Base-by-base conservation (phyloP, 164 flowering plant genomes). In the Vitis amurensis region DNA sequence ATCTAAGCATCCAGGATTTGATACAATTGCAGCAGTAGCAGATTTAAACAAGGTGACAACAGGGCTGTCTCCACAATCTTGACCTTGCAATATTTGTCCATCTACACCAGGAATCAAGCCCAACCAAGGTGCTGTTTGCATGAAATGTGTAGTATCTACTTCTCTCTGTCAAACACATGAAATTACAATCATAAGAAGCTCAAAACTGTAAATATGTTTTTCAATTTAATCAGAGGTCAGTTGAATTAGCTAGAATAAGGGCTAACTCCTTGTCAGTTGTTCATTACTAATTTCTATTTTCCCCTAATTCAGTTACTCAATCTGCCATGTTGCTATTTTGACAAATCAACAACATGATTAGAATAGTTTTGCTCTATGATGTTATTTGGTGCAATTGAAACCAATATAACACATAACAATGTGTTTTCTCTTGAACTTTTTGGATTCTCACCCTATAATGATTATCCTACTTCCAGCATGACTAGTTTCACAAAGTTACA, bases 81-180 rank as follows among this genome's bases (percentile, higher is more conserved):
- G 91, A 73, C 83, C 78, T 49, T 78, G 84, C 69, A 86, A 50
- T 30, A 89, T 82, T 77, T 93, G 99, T 55, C 93, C 95, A 71
- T 93, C 98, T 51, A 82, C 80, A 76, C 92, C 93, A 76, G 98
- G 93, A 72, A 86, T 64, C 80, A 93, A 82, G 47, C 99, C 99
- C 79, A 95, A 73, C 99, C 99, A 95, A 50, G 99, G 98, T 15
- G 97, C 97, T 58, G 88, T 87, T 83, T 93, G 99, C 97, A 95
- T 85, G 84, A 89, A 91, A 71, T 86, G 85, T 27, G 80, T 77
- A 59, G 97, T 91, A 68, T 93, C 99, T 44, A 81, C 81, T 86
- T 91, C 92, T 82, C 97, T 89, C 99, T 95, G 89, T 77, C 31
- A 14, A 63, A 63, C 44, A 79, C 29, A 63, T 7, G 56, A 72